These are phyloP conservation scores for Cylindrotheca closterium DNA, from an alignment of 108 stramenopile species.

Conservation along the genomic window DNA sequence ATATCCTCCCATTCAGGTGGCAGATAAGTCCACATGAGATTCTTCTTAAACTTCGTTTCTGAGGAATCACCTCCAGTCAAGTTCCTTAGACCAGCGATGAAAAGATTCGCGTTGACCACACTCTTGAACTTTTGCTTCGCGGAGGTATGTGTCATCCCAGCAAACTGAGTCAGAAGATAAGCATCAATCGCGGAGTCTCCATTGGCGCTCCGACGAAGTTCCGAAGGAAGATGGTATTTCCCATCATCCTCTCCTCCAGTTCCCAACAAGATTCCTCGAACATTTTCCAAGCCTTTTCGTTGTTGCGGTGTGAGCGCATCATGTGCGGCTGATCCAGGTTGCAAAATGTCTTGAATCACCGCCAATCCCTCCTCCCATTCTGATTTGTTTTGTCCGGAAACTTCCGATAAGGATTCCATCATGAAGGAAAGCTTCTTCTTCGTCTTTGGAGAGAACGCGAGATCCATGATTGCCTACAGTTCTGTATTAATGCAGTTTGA, in stretches of 20 bases:
- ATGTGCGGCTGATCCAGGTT: neutral
- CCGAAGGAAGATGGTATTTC: conserved; percentile 9
- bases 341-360: conserved; percentile 15
- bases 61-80: neutral
- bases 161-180: conserved; percentile 9
- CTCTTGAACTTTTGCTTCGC: conserved; percentile 9
- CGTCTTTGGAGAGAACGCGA: too few relatives aligned
- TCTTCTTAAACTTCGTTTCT: neutral
- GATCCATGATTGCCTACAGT: too few relatives aligned
- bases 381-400: neutral
- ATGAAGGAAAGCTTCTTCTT: too few relatives aligned
- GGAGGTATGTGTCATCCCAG: neutral
- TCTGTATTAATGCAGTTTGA: too few relatives aligned
- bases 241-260: neutral
- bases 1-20: conserved; percentile 6
- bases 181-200: conserved; percentile 1
- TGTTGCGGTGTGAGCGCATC: conserved; percentile 4
- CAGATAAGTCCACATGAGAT: neutral
- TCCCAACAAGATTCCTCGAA: conserved; percentile 7
- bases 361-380: conserved; percentile 23
- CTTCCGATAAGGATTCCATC: neutral
- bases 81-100: conserved; percentile 1
- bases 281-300: conserved; percentile 9
- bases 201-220: neutral
- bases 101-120: conserved; percentile 7